These are phyloP conservation scores for Nakazawaea ishiwadae DNA, from an alignment of 805 yeast genomes.

Conservation along the genomic window DNA sequence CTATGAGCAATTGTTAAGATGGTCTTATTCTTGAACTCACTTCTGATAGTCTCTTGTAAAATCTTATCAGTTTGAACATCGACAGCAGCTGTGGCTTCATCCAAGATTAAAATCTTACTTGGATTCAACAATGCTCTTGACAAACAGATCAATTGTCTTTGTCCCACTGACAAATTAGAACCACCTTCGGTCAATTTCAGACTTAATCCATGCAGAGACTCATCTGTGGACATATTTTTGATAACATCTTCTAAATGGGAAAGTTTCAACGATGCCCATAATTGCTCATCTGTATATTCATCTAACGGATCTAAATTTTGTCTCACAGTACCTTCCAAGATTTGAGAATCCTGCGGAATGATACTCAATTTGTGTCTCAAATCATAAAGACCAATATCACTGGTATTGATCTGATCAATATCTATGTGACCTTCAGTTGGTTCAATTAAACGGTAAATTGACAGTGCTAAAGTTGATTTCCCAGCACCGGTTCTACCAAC, in stretches of 20 bases:
- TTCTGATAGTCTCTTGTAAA: constrained; percentile 72
- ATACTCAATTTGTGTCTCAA: constrained; percentile 74
- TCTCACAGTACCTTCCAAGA: constrained; percentile 80
- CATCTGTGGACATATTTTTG: constrained; percentile 44
- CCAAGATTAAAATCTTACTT: constrained; percentile 62
- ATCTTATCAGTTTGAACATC: constrained; percentile 81
- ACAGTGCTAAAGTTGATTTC: constrained; percentile 78
- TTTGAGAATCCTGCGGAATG: constrained; percentile 93
- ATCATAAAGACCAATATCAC: constrained; percentile 68
- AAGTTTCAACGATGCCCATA: constrained; percentile 78
- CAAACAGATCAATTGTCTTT: constrained; percentile 79
- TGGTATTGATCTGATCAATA: constrained; percentile 68
- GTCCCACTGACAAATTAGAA: constrained; percentile 82
- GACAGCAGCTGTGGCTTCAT: constrained; percentile 88
- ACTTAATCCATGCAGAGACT: constrained; percentile 31
- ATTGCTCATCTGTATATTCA: constrained; percentile 61
- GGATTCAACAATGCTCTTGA: constrained; percentile 72
- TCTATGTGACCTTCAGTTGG: constrained; percentile 59
- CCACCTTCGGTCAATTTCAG: constrained; percentile 29
- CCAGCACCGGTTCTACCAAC: constrained; percentile 99
- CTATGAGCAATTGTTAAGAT: constrained; percentile 84
- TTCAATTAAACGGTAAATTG: constrained; percentile 82
- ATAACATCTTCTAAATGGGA: constrained; percentile 74
- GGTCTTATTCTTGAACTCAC: constrained; percentile 70
- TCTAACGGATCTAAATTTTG: constrained; percentile 84